A percentile compares a stretch with the other conserved stretches of the same genome.
These are phyloP conservation scores for Blastobotrys chiropterorum DNA, from an alignment of 805 yeast genomes.

Conservation along the genomic window DNA sequence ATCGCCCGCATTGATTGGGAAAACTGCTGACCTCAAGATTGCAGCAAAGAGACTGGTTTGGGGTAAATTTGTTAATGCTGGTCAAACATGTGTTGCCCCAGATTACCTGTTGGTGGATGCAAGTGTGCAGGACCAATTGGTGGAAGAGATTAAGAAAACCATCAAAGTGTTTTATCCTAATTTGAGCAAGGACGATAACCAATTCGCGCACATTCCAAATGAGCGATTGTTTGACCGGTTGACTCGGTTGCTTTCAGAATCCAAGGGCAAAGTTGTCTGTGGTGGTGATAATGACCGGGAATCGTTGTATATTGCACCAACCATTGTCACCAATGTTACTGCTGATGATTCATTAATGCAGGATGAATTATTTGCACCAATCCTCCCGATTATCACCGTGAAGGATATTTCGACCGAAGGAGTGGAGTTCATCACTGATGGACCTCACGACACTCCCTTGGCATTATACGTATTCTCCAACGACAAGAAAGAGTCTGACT, in stretches of 20 bases:
- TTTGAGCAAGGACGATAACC: slow-evolving; percentile 27
- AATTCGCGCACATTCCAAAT: slow-evolving; percentile 56
- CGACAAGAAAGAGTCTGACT: slow-evolving; percentile 41
- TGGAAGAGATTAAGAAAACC: slow-evolving; percentile 36
- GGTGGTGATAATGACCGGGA: slow-evolving; percentile 36
- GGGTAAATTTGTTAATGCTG: slow-evolving; percentile 75
- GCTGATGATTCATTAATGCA: slow-evolving; percentile 69
- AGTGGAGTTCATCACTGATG: slow-evolving; percentile 32
- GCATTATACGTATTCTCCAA: slow-evolving; percentile 67
- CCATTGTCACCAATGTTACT: slow-evolving; percentile 55
- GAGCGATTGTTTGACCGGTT: slow-evolving; percentile 41
- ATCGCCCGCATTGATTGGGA: slow-evolving; percentile 71
- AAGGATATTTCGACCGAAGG: slow-evolving; percentile 27
- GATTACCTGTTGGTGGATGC: slow-evolving; percentile 75
- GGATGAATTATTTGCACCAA: slow-evolving; percentile 79
- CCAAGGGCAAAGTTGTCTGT: slow-evolving; percentile 44
- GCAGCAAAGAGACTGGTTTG: slow-evolving; percentile 62
- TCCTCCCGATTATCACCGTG: slow-evolving; percentile 66
- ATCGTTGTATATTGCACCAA: slow-evolving; percentile 54
- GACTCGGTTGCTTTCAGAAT: slow-evolving; percentile 18
- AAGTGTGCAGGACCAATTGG: slow-evolving; percentile 46
- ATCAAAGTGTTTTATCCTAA: slow-evolving; percentile 37
- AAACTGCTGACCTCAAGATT: slow-evolving; percentile 33
- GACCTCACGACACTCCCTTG: slow-evolving; percentile 65
- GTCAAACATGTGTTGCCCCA: slow-evolving; percentile 88